Percentiles rank a stretch among this genome's conserved stretches.
These are phyloP conservation scores for Auricularia cornea DNA, from an alignment of 768 basidiomycete genomes.

Conservation along the genomic window DNA sequence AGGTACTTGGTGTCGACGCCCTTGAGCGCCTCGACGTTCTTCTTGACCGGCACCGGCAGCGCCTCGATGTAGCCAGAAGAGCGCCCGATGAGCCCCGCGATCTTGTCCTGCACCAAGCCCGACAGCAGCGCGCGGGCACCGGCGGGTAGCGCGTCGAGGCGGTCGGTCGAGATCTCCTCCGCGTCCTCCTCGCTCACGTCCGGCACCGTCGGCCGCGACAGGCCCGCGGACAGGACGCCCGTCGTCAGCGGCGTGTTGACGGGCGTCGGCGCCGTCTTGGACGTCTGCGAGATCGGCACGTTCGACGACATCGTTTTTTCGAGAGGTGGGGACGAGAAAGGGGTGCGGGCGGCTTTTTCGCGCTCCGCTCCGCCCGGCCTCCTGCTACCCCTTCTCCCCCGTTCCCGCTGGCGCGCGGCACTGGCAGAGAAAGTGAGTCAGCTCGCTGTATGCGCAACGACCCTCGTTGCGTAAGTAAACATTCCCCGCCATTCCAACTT, in stretches of 20 bases:
- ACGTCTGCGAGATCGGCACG: background rate
- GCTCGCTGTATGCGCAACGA: too few species aligned
- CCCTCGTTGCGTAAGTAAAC: too few species aligned
- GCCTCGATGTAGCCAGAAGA: slow-evolving; percentile 93
- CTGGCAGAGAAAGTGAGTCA: too few species aligned
- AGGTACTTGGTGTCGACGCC: slow-evolving; percentile 89
- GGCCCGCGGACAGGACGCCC: slow-evolving; percentile 68
- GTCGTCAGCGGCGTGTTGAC: slow-evolving; percentile 85
- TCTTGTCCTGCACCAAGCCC: slow-evolving; percentile 78
- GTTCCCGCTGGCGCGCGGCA: too few species aligned
- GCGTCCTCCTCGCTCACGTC: slow-evolving; percentile 81
- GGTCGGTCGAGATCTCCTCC: slow-evolving; percentile 50
- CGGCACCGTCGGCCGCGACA: slow-evolving; percentile 83
- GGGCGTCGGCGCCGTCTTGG: slow-evolving; percentile 66
- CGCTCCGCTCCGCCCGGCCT: too few species aligned
- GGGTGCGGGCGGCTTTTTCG: too few species aligned
- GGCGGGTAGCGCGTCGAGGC: slow-evolving; percentile 12
- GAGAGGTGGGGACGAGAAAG: too few species aligned
- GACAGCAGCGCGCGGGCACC: slow-evolving; percentile 53
- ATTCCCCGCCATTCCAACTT: too few species aligned
- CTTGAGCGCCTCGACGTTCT: slow-evolving; percentile 84
- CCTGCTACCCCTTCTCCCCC: too few species aligned
- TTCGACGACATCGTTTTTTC: background rate
- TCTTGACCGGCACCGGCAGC: slow-evolving; percentile 71
- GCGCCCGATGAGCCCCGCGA: slow-evolving; percentile 77